Evolutionary conservation across 2,329 filamentous ascomycete species (phyloP).

Genomic region (Botryotinia globosa): DNA sequence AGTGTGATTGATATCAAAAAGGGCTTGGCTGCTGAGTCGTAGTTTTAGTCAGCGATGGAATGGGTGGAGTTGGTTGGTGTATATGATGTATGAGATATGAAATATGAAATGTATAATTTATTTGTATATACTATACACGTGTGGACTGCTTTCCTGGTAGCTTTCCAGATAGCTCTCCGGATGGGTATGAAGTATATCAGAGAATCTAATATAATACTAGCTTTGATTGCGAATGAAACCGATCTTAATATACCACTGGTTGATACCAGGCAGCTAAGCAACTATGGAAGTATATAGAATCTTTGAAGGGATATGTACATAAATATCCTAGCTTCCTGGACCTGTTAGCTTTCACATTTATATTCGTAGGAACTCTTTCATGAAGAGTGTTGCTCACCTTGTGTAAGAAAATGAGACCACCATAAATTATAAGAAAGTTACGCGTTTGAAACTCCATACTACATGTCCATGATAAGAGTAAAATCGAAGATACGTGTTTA

Average conservation of each 20-base stretch:
- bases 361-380: background rate
- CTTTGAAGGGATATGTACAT: accelerated
- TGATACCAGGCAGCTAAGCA: background rate
- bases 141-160: background rate
- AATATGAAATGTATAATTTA: background rate
- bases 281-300: background rate
- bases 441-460: background rate
- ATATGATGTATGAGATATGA: background rate
- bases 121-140: background rate
- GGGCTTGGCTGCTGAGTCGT: constrained; percentile 22
- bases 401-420: background rate
- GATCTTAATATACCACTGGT: background rate
- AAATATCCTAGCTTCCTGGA: background rate
- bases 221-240: background rate
- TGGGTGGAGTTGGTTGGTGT: background rate
- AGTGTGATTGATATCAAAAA: constrained; percentile 36
- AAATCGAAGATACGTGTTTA: background rate
- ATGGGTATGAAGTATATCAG: background rate
- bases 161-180: background rate
- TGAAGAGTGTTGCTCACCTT: background rate
- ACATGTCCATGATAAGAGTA: background rate
- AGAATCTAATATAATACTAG: background rate
- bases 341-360: background rate
- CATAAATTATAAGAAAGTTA: background rate
- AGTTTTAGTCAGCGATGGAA: background rate